These are phyloP conservation scores for Clohesyomyces aquaticus DNA, from an alignment of 495 filamentous ascomycete species.

Conservation along the genomic window DNA sequence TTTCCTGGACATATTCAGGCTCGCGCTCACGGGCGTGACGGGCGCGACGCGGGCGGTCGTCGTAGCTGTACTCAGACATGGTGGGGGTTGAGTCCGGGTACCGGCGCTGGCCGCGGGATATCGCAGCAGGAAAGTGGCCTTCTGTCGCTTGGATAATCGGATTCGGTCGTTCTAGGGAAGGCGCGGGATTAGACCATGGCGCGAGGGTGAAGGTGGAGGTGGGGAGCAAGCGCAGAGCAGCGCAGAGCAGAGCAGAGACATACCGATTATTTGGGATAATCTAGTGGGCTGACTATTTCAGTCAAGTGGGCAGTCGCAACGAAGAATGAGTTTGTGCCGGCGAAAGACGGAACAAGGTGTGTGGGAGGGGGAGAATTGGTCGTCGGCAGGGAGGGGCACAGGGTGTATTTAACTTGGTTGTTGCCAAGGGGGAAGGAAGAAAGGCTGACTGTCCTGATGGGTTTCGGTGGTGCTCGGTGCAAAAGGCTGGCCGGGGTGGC, in stretches of 20 bases:
- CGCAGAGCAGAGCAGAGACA: neutral
- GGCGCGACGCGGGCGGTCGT: constrained; percentile 33
- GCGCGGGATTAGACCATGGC: constrained; percentile 2
- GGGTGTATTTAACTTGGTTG: constrained; percentile 24
- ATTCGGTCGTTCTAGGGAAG: constrained; percentile 8
- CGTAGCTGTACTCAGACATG: constrained; percentile 46
- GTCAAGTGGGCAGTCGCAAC: constrained; percentile 25
- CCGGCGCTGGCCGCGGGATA: neutral
- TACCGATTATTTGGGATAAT: constrained; percentile 26
- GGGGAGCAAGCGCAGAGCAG: neutral
- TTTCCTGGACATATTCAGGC: constrained; percentile 50
- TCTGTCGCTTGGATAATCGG: constrained; percentile 11
- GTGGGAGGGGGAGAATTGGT: constrained; percentile 1
- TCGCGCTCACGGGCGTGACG: constrained; percentile 46
- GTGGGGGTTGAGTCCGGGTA: constrained; percentile 3
- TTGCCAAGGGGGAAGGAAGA: neutral
- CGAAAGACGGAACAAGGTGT: constrained; percentile 26
- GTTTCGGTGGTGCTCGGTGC: no score
- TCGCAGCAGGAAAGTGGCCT: constrained; percentile 6
- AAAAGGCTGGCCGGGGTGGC: constrained; percentile 8
- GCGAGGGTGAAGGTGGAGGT: neutral
- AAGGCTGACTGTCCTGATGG: constrained; percentile 23
- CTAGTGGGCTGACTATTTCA: constrained; percentile 27
- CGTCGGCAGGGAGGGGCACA: constrained; percentile 4
- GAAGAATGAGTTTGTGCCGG: constrained; percentile 29